A percentile compares a stretch with the other conserved stretches of the same genome.
Conservation (phyloP, 2,329 filamentous ascomycete genomes). For the Fusarium longipes region DNA sequence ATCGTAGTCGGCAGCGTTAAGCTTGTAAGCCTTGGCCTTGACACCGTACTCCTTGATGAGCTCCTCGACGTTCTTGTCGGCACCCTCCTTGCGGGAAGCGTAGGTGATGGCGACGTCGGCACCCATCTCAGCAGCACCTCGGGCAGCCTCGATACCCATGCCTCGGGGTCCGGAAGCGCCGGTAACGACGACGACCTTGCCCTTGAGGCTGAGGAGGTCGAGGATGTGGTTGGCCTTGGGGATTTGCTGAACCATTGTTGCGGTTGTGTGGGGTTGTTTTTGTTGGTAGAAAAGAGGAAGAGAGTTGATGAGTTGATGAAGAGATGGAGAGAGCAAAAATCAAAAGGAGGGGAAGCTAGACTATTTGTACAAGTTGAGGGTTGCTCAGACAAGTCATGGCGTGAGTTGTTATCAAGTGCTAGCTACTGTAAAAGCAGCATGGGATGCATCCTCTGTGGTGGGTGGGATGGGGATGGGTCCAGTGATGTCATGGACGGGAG, state of each 20-base stretch:
- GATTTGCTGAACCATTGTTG: slow-evolving; percentile 65
- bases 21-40: slow-evolving; percentile 71
- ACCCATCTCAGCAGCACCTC: slow-evolving; percentile 77
- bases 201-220: slow-evolving; percentile 78
- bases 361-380: slow-evolving; percentile 28
- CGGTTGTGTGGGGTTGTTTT: slow-evolving; percentile 1
- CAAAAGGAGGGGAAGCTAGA: slow-evolving; percentile 7
- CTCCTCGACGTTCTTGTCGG: slow-evolving; percentile 72
- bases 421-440: slow-evolving; percentile 16
- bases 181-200: slow-evolving; percentile 77
- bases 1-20: slow-evolving; percentile 65
- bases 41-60: slow-evolving; percentile 74
- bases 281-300: not conserved
- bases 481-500: slow-evolving; percentile 43
- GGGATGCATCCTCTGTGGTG: slow-evolving; percentile 7
- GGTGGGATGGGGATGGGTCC: slow-evolving; percentile 38
- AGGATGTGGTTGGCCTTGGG: slow-evolving; percentile 68
- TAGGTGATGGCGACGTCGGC: slow-evolving; percentile 79
- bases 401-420: not conserved
- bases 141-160: slow-evolving; percentile 76
- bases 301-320: slow-evolving; percentile 9
- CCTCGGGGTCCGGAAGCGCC: slow-evolving; percentile 76
- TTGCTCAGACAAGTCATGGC: slow-evolving; percentile 15
- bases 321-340: not conserved
- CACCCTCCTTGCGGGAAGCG: slow-evolving; percentile 75